Evolutionary conservation across 2,329 filamentous ascomycete genomes (phyloP).

Genomic region (Arthrobotrys iridis): DNA sequence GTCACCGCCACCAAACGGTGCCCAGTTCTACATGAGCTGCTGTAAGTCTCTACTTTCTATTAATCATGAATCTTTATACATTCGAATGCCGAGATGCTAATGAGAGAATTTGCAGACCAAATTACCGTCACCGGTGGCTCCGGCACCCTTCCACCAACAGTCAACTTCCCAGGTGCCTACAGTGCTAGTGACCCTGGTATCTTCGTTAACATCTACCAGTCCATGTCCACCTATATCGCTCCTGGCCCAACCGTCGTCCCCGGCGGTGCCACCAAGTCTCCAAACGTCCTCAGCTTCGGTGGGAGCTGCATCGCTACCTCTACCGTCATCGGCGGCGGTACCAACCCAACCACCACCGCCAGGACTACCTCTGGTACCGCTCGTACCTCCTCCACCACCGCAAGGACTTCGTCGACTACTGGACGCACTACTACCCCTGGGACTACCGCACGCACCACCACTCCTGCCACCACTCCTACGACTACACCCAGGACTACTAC

Average conservation of each 20-base stretch:
- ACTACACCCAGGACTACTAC: slow-evolving; percentile 1
- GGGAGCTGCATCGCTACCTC: slow-evolving; percentile 52
- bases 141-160: slow-evolving; percentile 59
- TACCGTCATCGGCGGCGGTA: slow-evolving; percentile 38
- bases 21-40: slow-evolving; percentile 53
- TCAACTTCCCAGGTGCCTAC: slow-evolving; percentile 65
- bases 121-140: slow-evolving; percentile 38
- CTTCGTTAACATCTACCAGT: slow-evolving; percentile 65
- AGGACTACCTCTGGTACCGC: not conserved
- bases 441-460: not conserved
- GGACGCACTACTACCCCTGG: not conserved
- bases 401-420: not conserved
- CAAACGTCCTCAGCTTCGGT: slow-evolving; percentile 37
- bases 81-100: not conserved
- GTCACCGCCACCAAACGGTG: slow-evolving; percentile 34
- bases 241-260: slow-evolving; percentile 72
- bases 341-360: slow-evolving; percentile 30
- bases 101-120: slow-evolving; percentile 19
- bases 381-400: not conserved
- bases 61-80: not conserved
- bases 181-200: slow-evolving; percentile 63
- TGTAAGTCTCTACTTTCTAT: slow-evolving; percentile 21
- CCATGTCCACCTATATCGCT: slow-evolving; percentile 59
- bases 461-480: not conserved
- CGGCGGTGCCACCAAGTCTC: slow-evolving; percentile 67